Evolutionary conservation across 2,329 filamentous ascomycete genomes (phyloP).

Genomic region (Sclerotinia trifoliorum): DNA sequence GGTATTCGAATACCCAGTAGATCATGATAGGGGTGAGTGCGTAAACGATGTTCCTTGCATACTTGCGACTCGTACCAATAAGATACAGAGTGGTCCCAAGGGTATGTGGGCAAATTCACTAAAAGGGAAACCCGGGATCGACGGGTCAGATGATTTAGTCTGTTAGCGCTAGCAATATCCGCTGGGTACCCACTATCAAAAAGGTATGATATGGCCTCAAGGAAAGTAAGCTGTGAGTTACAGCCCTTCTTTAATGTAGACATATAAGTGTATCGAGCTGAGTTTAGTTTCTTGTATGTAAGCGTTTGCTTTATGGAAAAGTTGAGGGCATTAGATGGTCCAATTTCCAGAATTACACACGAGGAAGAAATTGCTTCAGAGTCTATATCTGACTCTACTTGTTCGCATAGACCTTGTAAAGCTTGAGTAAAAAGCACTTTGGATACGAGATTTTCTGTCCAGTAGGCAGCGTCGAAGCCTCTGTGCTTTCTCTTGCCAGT

Average conservation of each 20-base stretch:
- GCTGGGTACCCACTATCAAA: constrained; percentile 35
- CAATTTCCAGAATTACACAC: constrained; percentile 24
- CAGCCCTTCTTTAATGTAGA: constrained; percentile 22
- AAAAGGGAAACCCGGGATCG: neutral
- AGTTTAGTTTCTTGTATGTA: constrained; percentile 32
- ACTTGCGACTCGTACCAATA: constrained; percentile 55
- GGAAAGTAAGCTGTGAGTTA: constrained; percentile 22
- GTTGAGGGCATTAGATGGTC: constrained; percentile 27
- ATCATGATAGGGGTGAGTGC: constrained; percentile 2
- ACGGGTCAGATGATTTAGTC: constrained; percentile 38
- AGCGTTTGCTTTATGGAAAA: constrained; percentile 29
- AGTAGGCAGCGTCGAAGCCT: constrained; percentile 43
- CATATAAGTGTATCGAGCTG: constrained; percentile 39
- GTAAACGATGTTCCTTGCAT: constrained; percentile 43
- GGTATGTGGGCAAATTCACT: constrained; percentile 48
- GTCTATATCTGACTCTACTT: neutral
- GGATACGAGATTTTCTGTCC: constrained; percentile 46
- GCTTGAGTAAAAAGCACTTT: constrained; percentile 39
- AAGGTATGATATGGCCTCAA: constrained; percentile 24
- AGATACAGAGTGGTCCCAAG: constrained; percentile 51
- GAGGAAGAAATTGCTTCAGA: neutral
- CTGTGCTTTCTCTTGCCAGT: neutral
- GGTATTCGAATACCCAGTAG: constrained; percentile 4
- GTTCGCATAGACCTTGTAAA: constrained; percentile 13
- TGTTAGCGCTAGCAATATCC: constrained; percentile 50